Evolutionary conservation across 495 filamentous ascomycete species (phyloP).

Genomic region (Penicillium coffeae): DNA sequence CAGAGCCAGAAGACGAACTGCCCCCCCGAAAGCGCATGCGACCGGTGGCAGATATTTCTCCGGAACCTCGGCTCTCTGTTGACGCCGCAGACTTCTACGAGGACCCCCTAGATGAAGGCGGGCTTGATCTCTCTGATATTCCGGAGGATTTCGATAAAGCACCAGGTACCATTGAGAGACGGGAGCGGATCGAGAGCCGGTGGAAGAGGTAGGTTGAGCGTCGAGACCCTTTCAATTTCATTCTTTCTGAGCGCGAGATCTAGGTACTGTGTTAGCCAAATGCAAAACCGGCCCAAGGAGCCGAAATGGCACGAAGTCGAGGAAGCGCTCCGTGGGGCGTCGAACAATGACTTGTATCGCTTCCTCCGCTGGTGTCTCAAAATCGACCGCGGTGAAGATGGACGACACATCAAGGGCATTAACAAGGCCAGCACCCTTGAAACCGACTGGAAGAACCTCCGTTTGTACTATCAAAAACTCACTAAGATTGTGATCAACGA

Average conservation of each 20-base stretch:
- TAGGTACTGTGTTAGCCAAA: slow-evolving; percentile 11
- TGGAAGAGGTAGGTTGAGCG: slow-evolving; percentile 8
- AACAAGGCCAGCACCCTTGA: slow-evolving; percentile 11
- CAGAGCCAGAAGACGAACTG: slow-evolving; percentile 1
- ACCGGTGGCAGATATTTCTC: neutral
- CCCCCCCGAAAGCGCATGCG: slow-evolving; percentile 9
- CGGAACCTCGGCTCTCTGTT: slow-evolving; percentile 1
- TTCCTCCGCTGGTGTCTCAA: slow-evolving; percentile 16
- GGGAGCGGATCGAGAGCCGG: slow-evolving; percentile 15
- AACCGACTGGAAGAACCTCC: slow-evolving; percentile 15
- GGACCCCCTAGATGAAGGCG: slow-evolving; percentile 14
- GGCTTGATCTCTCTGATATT: slow-evolving; percentile 16
- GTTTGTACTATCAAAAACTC: slow-evolving; percentile 16
- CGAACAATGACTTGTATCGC: slow-evolving; percentile 13
- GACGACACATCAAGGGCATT: neutral
- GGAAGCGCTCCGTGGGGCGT: slow-evolving; percentile 10
- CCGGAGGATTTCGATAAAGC: slow-evolving; percentile 19
- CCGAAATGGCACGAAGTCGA: slow-evolving; percentile 10
- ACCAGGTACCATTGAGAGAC: slow-evolving; percentile 10
- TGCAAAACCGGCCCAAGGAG: slow-evolving; percentile 3
- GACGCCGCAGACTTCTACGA: slow-evolving; percentile 5
- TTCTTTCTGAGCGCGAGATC: neutral
- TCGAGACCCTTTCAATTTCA: slow-evolving; percentile 1
- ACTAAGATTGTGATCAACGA: slow-evolving; percentile 16
- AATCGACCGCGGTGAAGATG: slow-evolving; percentile 7